Base-by-base conservation (phyloP, 139 green algal species). In the Chlorokybus atmophyticus region DNA sequence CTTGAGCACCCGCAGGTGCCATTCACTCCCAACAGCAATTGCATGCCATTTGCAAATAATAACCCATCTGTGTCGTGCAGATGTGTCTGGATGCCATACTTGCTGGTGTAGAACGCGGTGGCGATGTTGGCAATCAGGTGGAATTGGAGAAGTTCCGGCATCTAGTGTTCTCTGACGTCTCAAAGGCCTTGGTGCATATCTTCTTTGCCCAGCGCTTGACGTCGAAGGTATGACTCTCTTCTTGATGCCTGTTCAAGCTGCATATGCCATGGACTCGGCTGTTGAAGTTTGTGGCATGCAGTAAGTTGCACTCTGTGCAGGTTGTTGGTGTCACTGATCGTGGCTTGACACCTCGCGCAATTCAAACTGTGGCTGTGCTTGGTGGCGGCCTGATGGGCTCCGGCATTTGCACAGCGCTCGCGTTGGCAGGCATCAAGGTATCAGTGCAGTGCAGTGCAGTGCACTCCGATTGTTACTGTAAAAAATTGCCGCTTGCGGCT, bases 351-450 rank as follows among this genome's bases (percentile, higher is more conserved):
- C 78, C 90, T 3, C 72, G 86, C 26, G 57, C 56, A 4, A 75
- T 95, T 25, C 70, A 72, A 30, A 77, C 50, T 10, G 76, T 97
- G 50, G 92, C 82, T 2, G 85, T 99, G 40, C 68, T 99, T 30
- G 92, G 92, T 1, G 89, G 91, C 14, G 91, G 91, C 0, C 78
- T 99, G 3, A 99, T 99, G 91, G 91, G 91, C 35, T 84, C 65
- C 52, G 91, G 91, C 66, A 99, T 99, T 59, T 79, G 76, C 30
- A 97, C 91, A 0, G 87, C 91, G 0, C 70, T 85, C 32, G 64
- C 82, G 44, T 61, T 93, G 32, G 70, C 75, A 2, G 85, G 85
- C 26, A 62, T 86, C 2, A 64, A 48, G 6, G 64, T 73, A n/a
- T n/a, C n/a, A n/a, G n/a, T n/a, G n/a, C n/a, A n/a, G n/a, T n/a